Evolutionary conservation across 257 asterid genomes (phyloP), one percentile per base, ranked within the genome.

Genomic region (Solanum medicagineum): DNA sequence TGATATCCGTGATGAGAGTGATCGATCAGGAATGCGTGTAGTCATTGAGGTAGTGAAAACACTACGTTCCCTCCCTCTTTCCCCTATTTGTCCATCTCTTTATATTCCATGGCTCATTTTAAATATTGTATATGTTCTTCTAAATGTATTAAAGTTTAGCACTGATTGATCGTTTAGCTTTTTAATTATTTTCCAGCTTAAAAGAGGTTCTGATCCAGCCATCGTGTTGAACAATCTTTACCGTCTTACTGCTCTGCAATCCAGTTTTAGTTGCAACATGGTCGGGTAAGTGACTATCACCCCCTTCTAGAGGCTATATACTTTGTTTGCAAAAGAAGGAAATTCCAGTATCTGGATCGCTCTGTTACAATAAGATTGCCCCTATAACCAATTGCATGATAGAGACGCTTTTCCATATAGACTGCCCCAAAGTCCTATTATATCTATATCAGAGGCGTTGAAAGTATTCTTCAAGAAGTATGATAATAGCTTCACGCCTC

Each of bases 1-100:
- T 89, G 99, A 95, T 88, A 94, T 97, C 86, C 98, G 99, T 7
- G 99, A 97, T 91, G 99, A 97, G 94, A 97, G 99, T 92, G 98
- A 97, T 88, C 95, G 99, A 84, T 89, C 94, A 69, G 99, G 99
- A 60, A 95, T 97, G 98, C 98, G 98, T 22, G 84, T 97, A 79
- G 98, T 97, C 87, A 92, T 97, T 87, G 99, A 97, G 99, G 99
- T 95, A 93, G 84, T 62, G 69, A 80, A 83, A 36, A 85, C 81
- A n/a, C 62, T 83, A 85, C 19, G 42, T 36, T 36, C 81, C 80
- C 24, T 80, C 56, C 71, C 45, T 16, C 45, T 77, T 77, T 29
- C 45, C 16, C 65, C 42, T 15, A 26, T 77, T 77, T 77, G 17
- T 77, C 83, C 42, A 77, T 77, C 22, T 26, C 22, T 49, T 75